Evolutionary conservation across 1,284 basidiomycete species (phyloP).

Genomic region (Leucoagaricus sp.): DNA sequence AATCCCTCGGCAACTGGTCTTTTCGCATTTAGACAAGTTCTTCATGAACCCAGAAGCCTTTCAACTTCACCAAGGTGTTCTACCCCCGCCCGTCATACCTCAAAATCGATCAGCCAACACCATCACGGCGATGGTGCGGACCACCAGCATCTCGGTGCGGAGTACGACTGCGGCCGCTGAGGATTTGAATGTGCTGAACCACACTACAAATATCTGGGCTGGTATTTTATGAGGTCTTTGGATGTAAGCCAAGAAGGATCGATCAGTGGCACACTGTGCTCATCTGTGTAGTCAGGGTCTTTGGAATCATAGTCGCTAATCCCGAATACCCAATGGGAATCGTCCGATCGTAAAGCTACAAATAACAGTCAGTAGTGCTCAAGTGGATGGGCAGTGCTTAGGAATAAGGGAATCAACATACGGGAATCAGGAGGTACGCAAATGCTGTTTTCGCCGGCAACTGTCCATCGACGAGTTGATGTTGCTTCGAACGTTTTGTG

Average conservation of each 20-base stretch:
- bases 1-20: too few relatives aligned
- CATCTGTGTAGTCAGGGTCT: background rate
- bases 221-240: background rate
- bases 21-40: too few relatives aligned
- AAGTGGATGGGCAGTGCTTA: too few relatives aligned
- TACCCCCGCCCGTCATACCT: too few relatives aligned
- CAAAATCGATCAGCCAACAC: too few relatives aligned
- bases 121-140: background rate
- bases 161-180: too few relatives aligned
- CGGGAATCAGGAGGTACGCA: background rate
- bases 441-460: background rate
- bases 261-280: background rate
- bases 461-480: background rate
- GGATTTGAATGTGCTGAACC: too few relatives aligned
- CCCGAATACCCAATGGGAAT: background rate
- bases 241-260: background rate
- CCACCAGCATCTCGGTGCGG: background rate
- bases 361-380: background rate
- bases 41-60: too few relatives aligned
- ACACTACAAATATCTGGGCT: background rate
- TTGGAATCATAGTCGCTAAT: background rate
- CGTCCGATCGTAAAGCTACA: background rate
- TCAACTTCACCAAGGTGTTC: too few relatives aligned
- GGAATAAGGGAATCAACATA: background rate
- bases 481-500: background rate